Base-by-base conservation (phyloP, 805 yeast species). In the Kodamaea fukazawae region DNA sequence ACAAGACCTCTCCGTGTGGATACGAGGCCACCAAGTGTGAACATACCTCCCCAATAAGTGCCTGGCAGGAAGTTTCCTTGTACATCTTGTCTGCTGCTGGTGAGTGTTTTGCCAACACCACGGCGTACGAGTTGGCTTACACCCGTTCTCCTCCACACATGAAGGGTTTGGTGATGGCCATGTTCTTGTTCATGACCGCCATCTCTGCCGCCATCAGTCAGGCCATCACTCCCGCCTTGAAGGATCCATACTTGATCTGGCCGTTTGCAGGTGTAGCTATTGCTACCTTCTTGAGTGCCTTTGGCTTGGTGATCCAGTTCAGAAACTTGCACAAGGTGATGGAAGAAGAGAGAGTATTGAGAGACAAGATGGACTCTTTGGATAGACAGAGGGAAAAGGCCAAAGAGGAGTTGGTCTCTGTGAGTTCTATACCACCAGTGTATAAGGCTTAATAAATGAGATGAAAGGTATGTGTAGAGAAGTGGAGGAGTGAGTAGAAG, bases 61-160 rank as follows among this genome's bases (percentile, higher is more conserved):
- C 65, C 4, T 62, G 67, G 64, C 42, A 46, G 29, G 55, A 51
- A 20, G 51, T 51, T 6, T 39, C 45, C 13, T 38, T 49, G 31
- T 72, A 65, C 45, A 52, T 65, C n/a, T 53, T 74, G 34, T 67
- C 68, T 27, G 81, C 80, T 14, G 61, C 67, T 8, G 74, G 78
- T 35, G 81, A 76, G 51, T 73, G 79, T 55, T 75, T 74, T 49
- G 71, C 78, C 9, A 66, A 57, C 38, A 67, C 70, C 17, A 73
- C 79, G 8, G 76, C 71, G 28, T 75, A 75, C 48, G 79, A 75
- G 52, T 57, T 75, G 41, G 80, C 81, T 0, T 76, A 75, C 54
- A 66, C 77, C 4, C 60, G 74, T 51, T 62, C 79, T 4, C 78
- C 80, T 25, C 68, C 63, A 6, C 59, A 65, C 30, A 68, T 75